Conservation (phyloP, 352 stramenopile genomes). For the Globisporangium mamillatum region DNA sequence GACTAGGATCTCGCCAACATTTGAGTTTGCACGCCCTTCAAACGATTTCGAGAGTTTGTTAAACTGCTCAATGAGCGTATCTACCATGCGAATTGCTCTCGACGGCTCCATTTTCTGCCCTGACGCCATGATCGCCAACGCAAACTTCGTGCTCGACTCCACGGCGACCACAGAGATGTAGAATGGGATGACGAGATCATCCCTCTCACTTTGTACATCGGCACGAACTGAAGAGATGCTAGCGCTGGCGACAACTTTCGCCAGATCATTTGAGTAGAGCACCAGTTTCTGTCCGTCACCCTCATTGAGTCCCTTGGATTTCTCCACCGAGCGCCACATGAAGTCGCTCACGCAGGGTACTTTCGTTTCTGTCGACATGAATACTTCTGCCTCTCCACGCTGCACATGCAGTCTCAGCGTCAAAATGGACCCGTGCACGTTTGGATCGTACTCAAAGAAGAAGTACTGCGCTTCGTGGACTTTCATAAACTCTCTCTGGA, state of each 20-base stretch:
- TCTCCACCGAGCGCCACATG: constrained; percentile 55
- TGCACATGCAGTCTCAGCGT: constrained; percentile 53
- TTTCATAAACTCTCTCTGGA: constrained; percentile 26
- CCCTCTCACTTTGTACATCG: not conserved
- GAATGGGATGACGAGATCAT: constrained; percentile 28
- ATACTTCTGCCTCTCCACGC: constrained; percentile 52
- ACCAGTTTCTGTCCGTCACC: constrained; percentile 44
- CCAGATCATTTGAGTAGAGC: constrained; percentile 55
- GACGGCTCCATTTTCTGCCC: constrained; percentile 60
- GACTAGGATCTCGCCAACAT: not conserved
- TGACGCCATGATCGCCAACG: constrained; percentile 54
- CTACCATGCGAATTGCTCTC: constrained; percentile 55
- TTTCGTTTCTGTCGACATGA: constrained; percentile 68
- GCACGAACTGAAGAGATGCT: not conserved
- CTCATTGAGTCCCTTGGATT: constrained; percentile 16
- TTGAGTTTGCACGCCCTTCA: not conserved
- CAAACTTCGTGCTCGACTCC: constrained; percentile 38
- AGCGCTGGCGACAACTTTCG: constrained; percentile 15
- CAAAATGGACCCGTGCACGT: constrained; percentile 42
- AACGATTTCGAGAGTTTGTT: constrained; percentile 53
- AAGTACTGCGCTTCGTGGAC: constrained; percentile 36
- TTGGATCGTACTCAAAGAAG: constrained; percentile 49
- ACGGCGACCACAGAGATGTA: constrained; percentile 58
- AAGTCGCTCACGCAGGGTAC: constrained; percentile 62
- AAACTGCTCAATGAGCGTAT: constrained; percentile 69